Conservation (phyloP, 331 rosid species). For the Pyrus hybrid region DNA sequence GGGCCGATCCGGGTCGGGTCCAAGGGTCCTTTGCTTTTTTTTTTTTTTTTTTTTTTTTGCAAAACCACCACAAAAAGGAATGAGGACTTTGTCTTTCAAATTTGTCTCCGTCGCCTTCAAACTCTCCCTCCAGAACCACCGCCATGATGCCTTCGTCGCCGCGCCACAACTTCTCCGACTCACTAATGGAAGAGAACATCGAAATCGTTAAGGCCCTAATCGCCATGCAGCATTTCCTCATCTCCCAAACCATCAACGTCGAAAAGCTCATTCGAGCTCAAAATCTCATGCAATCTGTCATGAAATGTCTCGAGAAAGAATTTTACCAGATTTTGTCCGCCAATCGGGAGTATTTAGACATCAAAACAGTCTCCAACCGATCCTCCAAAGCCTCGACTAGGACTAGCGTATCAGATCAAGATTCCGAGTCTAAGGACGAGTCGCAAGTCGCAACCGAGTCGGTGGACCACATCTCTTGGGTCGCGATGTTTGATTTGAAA, state of each 20-base stretch:
- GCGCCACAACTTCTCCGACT: constrained; percentile 30
- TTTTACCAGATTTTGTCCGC: constrained; percentile 43
- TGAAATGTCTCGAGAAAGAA: constrained; percentile 62
- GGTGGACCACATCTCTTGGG: constrained; percentile 30
- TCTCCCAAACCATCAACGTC: constrained; percentile 25
- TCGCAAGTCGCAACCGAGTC: constrained; percentile 7
- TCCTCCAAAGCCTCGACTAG: constrained; percentile 34
- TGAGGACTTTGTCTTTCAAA: constrained; percentile 34
- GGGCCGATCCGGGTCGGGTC: too few species aligned
- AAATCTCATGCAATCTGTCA: constrained; percentile 55
- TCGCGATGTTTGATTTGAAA: constrained; percentile 54
- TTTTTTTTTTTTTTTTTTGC: too few species aligned
- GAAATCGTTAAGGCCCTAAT: constrained; percentile 46
- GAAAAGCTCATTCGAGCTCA: constrained; percentile 40
- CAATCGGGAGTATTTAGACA: constrained; percentile 37
- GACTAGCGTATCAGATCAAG: constrained; percentile 54
- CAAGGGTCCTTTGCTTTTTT: too few species aligned
- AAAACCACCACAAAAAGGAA: constrained; percentile 1
- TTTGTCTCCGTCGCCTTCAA: constrained; percentile 29
- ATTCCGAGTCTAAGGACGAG: constrained; percentile 45
- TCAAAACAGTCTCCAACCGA: constrained; percentile 47
- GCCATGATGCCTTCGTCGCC: constrained; percentile 20
- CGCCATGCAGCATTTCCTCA: constrained; percentile 57
- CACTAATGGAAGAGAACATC: constrained; percentile 54
- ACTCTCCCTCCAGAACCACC: constrained; percentile 23